phyloP scores from a whole-genome alignment of 2,329 filamentous ascomycete species.

The Endocalyx cinctus region DNA sequence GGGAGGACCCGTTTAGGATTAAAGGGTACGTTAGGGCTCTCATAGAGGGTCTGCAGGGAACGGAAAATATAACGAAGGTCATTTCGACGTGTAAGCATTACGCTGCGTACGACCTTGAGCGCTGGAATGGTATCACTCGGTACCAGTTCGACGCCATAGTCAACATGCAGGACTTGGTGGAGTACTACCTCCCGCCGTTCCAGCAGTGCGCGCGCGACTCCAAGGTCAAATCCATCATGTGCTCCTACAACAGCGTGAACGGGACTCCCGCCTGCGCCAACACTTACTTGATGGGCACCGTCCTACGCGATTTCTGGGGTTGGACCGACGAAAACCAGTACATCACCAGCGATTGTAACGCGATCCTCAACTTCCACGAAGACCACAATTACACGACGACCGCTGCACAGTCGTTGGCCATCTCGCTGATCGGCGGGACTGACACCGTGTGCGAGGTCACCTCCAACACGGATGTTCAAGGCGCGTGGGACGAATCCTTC shows the following conservation, averaged over 20 bases:
- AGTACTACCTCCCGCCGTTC: conserved; percentile 66
- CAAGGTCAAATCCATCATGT: conserved; percentile 56
- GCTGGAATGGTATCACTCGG: conserved; percentile 36
- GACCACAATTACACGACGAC: conserved; percentile 35
- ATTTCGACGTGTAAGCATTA: conserved; percentile 58
- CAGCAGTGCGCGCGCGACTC: conserved; percentile 57
- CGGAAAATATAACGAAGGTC: conserved; percentile 30
- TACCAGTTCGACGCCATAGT: conserved; percentile 54
- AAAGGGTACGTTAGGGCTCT: conserved; percentile 47
- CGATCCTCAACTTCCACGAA: conserved; percentile 53
- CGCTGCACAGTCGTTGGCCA: conserved; percentile 28
- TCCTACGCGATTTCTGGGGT: conserved; percentile 62
- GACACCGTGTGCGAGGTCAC: conserved; percentile 28
- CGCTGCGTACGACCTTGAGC: conserved; percentile 53
- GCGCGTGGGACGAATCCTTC: conserved; percentile 25
- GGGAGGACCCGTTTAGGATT: conserved; percentile 36
- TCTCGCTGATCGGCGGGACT: conserved; percentile 30
- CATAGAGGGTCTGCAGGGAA: conserved; percentile 47
- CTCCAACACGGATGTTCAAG: conserved; percentile 20
- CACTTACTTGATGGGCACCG: conserved; percentile 55
- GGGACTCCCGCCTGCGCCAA: conserved; percentile 62
- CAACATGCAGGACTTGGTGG: conserved; percentile 56
- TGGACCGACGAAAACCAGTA: conserved; percentile 59
- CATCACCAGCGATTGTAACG: conserved; percentile 62
- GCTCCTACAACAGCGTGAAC: conserved; percentile 61